Evolutionary conservation across 2,329 filamentous ascomycete species (phyloP).

Genomic region (Diplodia corticola): DNA sequence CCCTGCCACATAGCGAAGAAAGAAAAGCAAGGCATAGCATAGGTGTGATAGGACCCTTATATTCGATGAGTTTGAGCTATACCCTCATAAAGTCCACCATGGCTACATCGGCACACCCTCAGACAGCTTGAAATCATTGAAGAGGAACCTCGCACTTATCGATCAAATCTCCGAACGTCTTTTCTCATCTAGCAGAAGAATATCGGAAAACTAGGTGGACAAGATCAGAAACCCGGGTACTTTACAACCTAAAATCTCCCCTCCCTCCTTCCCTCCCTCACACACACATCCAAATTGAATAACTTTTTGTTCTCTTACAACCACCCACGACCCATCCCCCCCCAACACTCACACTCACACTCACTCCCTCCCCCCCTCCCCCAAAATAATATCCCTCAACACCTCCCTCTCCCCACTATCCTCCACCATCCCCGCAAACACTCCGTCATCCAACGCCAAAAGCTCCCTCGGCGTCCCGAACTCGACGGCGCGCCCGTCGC

Average conservation of each 20-base stretch:
- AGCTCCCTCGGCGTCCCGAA: constrained; percentile 18
- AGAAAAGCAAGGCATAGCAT: no score
- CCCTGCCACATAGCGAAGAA: no score
- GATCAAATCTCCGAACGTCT: neutral
- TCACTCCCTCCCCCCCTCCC: neutral
- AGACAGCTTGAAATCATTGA: neutral
- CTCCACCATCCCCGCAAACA: constrained; percentile 20
- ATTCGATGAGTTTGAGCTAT: no score
- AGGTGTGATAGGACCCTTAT: no score
- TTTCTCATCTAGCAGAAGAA: neutral
- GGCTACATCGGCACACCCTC: no score
- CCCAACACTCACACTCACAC: no score
- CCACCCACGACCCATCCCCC: neutral
- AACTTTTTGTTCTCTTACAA: neutral
- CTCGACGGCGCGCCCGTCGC: constrained; percentile 31
- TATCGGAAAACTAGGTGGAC: neutral
- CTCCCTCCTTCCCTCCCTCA: no score
- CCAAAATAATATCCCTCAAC: constrained; percentile 12
- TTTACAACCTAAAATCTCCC: neutral
- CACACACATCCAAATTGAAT: no score
- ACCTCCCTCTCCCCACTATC: constrained; percentile 16
- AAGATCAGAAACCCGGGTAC: neutral
- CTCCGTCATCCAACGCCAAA: constrained; percentile 4
- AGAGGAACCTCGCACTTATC: neutral
- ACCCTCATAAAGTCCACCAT: no score